phyloP scores from a whole-genome alignment of 768 basidiomycete species.

The Pleurotus pulmonarius region DNA sequence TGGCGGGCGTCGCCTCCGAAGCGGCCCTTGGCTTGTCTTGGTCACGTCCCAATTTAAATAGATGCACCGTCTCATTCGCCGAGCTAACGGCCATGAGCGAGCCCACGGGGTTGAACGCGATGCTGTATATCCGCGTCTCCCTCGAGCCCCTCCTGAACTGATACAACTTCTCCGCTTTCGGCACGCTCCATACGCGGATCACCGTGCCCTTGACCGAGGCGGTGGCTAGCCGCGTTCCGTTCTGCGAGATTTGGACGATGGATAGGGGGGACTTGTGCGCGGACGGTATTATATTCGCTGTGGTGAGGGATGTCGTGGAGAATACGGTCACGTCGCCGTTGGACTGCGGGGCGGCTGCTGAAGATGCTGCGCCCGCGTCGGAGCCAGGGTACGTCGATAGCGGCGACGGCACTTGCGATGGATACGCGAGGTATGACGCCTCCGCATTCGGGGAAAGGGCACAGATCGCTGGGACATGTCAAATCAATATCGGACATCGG shows the following conservation, averaged over 20 bases:
- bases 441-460: slow-evolving; percentile 93
- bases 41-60: slow-evolving; percentile 73
- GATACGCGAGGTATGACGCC: slow-evolving; percentile 93
- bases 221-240: slow-evolving; percentile 89
- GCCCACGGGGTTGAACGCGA: slow-evolving; percentile 77
- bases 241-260: slow-evolving; percentile 77
- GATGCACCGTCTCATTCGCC: slow-evolving; percentile 94
- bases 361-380: slow-evolving; percentile 32
- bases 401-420: slow-evolving; percentile 85
- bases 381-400: slow-evolving; percentile 37
- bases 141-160: slow-evolving; percentile 92
- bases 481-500: background rate
- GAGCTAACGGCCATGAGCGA: slow-evolving; percentile 87
- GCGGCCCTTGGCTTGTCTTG: slow-evolving; percentile 14
- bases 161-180: slow-evolving; percentile 89
- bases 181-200: slow-evolving; percentile 90
- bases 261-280: slow-evolving; percentile 96
- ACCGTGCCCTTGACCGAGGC: slow-evolving; percentile 95
- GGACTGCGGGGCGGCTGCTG: slow-evolving; percentile 24
- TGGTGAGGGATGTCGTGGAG: slow-evolving; percentile 86
- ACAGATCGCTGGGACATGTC: slow-evolving; percentile 67
- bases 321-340: slow-evolving; percentile 89
- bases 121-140: slow-evolving; percentile 79
- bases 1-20: slow-evolving; percentile 33
- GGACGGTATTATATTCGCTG: slow-evolving; percentile 86